Evolutionary conservation across 306 rosid genomes (phyloP).

Genomic region (Acmispon strigosus): DNA sequence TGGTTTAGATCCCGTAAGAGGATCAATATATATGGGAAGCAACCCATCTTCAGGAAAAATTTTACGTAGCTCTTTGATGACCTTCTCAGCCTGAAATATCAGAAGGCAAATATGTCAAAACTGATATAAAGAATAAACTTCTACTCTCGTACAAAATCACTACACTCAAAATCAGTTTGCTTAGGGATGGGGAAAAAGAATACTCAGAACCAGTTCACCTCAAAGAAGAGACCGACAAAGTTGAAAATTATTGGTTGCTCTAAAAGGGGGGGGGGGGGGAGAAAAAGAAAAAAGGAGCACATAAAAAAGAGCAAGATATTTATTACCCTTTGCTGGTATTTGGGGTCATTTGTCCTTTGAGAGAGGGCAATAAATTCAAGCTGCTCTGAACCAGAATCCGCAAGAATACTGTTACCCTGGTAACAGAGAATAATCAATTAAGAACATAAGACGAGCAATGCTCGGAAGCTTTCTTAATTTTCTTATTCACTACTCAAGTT

Average conservation of each 20-base stretch:
- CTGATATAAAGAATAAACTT: slow-evolving; percentile 12
- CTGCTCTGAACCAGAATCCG: slow-evolving; percentile 97
- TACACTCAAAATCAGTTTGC: neutral
- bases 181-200: neutral
- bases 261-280: neutral
- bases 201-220: neutral
- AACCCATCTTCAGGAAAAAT: slow-evolving; percentile 80
- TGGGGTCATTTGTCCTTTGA: slow-evolving; percentile 83
- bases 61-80: slow-evolving; percentile 44
- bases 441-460: neutral
- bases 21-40: slow-evolving; percentile 79
- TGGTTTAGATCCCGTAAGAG: slow-evolving; percentile 45
- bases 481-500: neutral
- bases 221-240: slow-evolving; percentile 2
- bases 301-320: neutral
- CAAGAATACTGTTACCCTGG: slow-evolving; percentile 87
- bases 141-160: neutral
- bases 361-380: slow-evolving; percentile 95
- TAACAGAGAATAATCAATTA: slow-evolving; percentile 23
- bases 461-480: neutral
- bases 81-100: slow-evolving; percentile 59
- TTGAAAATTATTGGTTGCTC: neutral
- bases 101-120: slow-evolving; percentile 24
- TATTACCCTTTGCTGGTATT: slow-evolving; percentile 72
- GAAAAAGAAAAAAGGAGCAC: neutral